Evolutionary conservation across 1,284 basidiomycete genomes (phyloP).

Genomic region (Cutaneotrichosporon sp.): DNA sequence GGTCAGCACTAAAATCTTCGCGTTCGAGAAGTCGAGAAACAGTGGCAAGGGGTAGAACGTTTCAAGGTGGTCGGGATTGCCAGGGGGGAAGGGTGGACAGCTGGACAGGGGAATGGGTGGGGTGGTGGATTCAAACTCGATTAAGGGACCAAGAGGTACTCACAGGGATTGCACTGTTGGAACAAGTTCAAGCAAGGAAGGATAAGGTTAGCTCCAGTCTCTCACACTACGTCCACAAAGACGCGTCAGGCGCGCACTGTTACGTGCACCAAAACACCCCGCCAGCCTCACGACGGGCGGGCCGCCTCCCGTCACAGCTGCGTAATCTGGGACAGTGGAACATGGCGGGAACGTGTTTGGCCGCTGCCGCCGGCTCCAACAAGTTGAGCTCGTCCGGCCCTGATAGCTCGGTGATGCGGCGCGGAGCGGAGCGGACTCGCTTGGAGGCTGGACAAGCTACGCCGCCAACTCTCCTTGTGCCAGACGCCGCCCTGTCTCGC

Average conservation of each 20-base stretch:
- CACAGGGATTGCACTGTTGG: constrained; percentile 14
- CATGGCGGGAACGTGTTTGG: not conserved
- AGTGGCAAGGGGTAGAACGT: constrained; percentile 3
- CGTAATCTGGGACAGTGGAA: not conserved
- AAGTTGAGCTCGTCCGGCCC: not conserved
- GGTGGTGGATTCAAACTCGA: no score
- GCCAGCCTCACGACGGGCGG: not conserved
- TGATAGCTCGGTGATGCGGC: not conserved
- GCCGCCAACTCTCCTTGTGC: not conserved
- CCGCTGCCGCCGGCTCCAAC: not conserved
- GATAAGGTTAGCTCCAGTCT: constrained; percentile 13
- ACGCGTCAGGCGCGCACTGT: not conserved
- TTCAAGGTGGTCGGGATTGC: not conserved
- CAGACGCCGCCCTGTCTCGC: not conserved
- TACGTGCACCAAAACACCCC: not conserved
- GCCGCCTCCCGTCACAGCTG: not conserved
- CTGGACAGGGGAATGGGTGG: no score
- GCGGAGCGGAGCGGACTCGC: no score
- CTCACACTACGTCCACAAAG: not conserved
- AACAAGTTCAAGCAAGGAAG: not conserved
- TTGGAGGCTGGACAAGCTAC: not conserved
- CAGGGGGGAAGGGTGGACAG: no score
- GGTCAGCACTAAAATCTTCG: not conserved
- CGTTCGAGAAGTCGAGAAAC: not conserved
- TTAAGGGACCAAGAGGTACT: no score